Evolutionary conservation across 73 alveolate genomes (phyloP).

Genomic region (Paramecium primaurelia): DNA sequence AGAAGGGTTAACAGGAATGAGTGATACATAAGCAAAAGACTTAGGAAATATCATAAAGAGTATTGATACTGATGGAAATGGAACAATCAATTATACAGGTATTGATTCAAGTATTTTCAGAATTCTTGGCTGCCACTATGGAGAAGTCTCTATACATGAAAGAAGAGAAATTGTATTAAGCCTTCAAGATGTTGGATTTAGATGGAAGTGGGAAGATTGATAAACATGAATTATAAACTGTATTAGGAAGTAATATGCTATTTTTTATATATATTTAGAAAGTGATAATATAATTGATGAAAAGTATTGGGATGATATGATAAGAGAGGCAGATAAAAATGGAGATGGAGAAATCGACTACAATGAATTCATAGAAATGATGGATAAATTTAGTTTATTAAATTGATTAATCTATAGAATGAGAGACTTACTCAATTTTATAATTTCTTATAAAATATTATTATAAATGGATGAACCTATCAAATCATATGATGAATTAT

Average conservation of each 20-base stretch:
- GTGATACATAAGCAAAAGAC: slow-evolving; percentile 47
- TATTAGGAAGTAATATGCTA: slow-evolving; percentile 24
- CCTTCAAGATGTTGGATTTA: slow-evolving; percentile 62
- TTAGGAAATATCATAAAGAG: slow-evolving; percentile 48
- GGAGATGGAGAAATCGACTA: slow-evolving; percentile 65
- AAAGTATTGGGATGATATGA: slow-evolving; percentile 52
- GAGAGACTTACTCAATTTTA: not conserved
- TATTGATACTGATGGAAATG: slow-evolving; percentile 72
- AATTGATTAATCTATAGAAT: not conserved
- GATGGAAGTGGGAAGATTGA: slow-evolving; percentile 70
- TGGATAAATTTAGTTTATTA: slow-evolving; percentile 37
- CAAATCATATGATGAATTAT: slow-evolving; percentile 18
- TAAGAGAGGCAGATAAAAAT: slow-evolving; percentile 56
- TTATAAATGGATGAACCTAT: not conserved
- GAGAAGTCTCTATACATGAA: slow-evolving; percentile 62
- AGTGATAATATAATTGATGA: slow-evolving; percentile 44
- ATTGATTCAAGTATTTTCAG: not conserved
- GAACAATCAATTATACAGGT: slow-evolving; percentile 63
- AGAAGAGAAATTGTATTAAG: slow-evolving; percentile 61
- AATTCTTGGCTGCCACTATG: slow-evolving; percentile 69
- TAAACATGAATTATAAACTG: slow-evolving; percentile 50
- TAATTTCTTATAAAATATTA: not conserved
- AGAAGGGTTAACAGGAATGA: slow-evolving; percentile 62
- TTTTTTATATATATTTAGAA: not conserved
- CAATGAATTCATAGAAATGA: slow-evolving; percentile 58